A percentile compares a stretch with the other conserved stretches of the same genome.
phyloP scores from a whole-genome alignment of 345 rosid species.

The Salix brachista region DNA sequence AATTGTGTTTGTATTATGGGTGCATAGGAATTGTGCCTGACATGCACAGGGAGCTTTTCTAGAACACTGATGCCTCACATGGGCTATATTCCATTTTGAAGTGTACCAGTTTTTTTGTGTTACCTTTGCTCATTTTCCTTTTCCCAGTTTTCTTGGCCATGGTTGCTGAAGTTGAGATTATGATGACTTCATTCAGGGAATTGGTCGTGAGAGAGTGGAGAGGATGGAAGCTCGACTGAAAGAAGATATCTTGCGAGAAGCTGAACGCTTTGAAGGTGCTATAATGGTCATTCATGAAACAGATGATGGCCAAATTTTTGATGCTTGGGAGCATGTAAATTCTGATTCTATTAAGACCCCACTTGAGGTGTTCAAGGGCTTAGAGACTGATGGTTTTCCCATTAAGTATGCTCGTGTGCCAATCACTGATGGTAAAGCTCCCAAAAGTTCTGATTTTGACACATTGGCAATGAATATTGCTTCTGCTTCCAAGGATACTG shows the following conservation, averaged over 20 bases:
- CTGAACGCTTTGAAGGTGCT: slow-evolving; percentile 76
- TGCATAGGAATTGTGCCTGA: not conserved
- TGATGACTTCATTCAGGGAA: slow-evolving; percentile 55
- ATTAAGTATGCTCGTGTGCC: slow-evolving; percentile 90
- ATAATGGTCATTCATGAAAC: slow-evolving; percentile 97
- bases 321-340: slow-evolving; percentile 87
- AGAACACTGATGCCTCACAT: not conserved
- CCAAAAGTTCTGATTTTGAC: slow-evolving; percentile 93
- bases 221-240: slow-evolving; percentile 94
- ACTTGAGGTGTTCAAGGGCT: slow-evolving; percentile 80
- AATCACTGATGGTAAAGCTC: slow-evolving; percentile 97
- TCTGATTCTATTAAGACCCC: slow-evolving; percentile 80
- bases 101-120: not conserved
- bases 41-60: not conserved
- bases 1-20: not conserved
- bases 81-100: slow-evolving; percentile 1
- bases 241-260: slow-evolving; percentile 91
- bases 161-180: slow-evolving; percentile 18
- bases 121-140: not conserved
- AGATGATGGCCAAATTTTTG: slow-evolving; percentile 70
- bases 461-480: slow-evolving; percentile 65
- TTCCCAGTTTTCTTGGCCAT: not conserved
- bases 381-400: slow-evolving; percentile 80
- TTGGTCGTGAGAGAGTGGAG: slow-evolving; percentile 90
- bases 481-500: slow-evolving; percentile 87